Evolutionary conservation across 805 yeast genomes (phyloP), one percentile per base, ranked within the genome.

Genomic region (Suhomyces sp.): DNA sequence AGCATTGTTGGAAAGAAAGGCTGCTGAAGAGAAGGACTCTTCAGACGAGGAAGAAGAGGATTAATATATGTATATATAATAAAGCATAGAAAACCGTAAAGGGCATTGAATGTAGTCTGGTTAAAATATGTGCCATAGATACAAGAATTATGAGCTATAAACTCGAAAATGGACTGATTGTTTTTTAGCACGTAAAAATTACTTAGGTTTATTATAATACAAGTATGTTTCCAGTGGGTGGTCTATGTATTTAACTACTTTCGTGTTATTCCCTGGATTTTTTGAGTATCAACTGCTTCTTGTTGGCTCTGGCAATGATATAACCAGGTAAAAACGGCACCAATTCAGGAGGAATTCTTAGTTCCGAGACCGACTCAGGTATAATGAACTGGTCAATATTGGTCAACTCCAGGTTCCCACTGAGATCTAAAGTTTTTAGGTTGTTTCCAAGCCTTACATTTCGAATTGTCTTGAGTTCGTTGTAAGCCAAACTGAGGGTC

Each of bases 1-100:
- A 73, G 97, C 96, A 55, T 82, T 94, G 59, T 85, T 94, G 83
- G 97, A 93, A 75, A 83, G 89, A 68, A 89, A 90, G 68, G 97
- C 90, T 77, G 80, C 86, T 67, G 97, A 89, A 70, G 92, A 88
- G 66, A 84, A 85, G 68, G 85, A 86, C 63, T 91, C 88, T 53
- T 86, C 90, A 46, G 92, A 87, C 52, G 96, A 88, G 60, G 94
- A 85, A 54, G 85, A 81, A 31, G 77, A 73, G 25, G 73, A 71
- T 27, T 51, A 51, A 39, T 46, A 37, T 37, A 17, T 37, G 17
- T 37, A 37, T 37, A 37, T 37, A 37, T 37, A 37, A 37, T 37
- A 37, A 37, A 37, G 41, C 41, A 37, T 43, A 37, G 41, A 37
- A 33, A 31, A n/a, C 17, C 9, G 35, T 27, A 7, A 22, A 22